Evolutionary conservation across 208 protist genomes (phyloP).

Genomic region (Trypanosoma grayi): DNA sequence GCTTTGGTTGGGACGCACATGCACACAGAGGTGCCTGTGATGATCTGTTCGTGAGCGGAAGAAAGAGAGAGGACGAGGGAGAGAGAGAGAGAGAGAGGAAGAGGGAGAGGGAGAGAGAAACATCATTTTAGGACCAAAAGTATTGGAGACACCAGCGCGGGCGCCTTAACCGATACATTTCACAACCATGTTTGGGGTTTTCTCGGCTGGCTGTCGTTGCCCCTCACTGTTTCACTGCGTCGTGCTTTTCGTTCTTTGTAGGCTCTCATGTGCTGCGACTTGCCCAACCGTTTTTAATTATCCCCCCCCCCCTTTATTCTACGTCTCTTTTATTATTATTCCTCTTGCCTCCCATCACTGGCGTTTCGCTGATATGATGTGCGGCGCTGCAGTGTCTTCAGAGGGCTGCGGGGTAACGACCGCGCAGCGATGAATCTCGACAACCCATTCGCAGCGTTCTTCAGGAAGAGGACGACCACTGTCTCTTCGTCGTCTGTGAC

Average conservation of each 20-base stretch:
- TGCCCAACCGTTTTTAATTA: too few relatives aligned
- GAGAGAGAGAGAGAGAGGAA: background rate
- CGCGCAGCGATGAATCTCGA: slow-evolving; percentile 11
- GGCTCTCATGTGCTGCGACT: too few relatives aligned
- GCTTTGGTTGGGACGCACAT: too few relatives aligned
- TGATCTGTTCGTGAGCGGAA: background rate
- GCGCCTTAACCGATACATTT: too few relatives aligned
- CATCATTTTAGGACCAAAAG: background rate
- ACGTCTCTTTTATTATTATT: slow-evolving; percentile 1
- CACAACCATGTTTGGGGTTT: background rate
- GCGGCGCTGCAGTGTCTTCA: too few relatives aligned
- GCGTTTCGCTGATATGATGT: background rate
- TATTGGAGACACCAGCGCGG: too few relatives aligned
- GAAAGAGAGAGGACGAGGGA: background rate
- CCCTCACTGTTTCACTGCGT: background rate
- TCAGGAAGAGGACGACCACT: slow-evolving; percentile 19
- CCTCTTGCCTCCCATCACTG: background rate
- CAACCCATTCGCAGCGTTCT: slow-evolving; percentile 16
- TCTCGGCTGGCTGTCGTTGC: background rate
- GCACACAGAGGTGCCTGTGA: too few relatives aligned
- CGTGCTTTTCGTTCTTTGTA: too few relatives aligned
- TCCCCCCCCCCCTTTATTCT: too few relatives aligned
- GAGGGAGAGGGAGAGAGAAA: background rate
- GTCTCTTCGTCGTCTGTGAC: too few relatives aligned
- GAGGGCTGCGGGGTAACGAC: too few relatives aligned